Conservation (phyloP, 805 yeast genomes). For the Spathaspora passalidarum region DNA sequence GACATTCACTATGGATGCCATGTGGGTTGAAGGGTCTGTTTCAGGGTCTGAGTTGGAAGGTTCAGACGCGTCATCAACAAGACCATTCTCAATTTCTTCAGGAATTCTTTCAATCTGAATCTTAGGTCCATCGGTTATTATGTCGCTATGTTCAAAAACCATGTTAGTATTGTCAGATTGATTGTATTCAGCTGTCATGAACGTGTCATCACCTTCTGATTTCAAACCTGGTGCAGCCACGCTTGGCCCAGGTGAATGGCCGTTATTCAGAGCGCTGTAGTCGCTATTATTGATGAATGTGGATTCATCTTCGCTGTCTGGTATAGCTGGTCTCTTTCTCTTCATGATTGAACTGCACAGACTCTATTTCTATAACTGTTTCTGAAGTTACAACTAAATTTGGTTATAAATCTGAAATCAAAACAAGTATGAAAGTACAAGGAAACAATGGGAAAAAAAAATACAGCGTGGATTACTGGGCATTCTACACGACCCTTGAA, state of each 20-base stretch:
- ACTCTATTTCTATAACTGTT: neutral
- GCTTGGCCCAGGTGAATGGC: neutral
- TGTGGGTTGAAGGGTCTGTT: slow-evolving; percentile 1
- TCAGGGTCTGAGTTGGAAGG: slow-evolving; percentile 10
- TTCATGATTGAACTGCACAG: slow-evolving; percentile 4
- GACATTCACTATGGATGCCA: neutral
- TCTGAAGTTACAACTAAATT: no score
- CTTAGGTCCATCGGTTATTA: neutral
- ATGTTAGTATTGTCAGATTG: neutral
- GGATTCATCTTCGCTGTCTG: slow-evolving; percentile 15
- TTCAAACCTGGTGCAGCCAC: neutral
- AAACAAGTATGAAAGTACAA: no score
- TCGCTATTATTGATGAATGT: slow-evolving; percentile 43
- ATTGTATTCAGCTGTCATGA: neutral
- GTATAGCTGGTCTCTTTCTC: slow-evolving; percentile 6
- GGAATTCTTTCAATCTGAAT: neutral
- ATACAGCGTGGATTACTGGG: no score
- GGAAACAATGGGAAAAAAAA: no score
- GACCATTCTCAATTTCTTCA: neutral
- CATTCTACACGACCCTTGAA: neutral
- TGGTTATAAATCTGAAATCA: no score
- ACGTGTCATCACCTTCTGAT: neutral
- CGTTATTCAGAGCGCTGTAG: slow-evolving; percentile 12
- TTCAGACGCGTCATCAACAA: slow-evolving; percentile 21
- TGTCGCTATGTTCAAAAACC: neutral